Conservation (phyloP, 2,329 filamentous ascomycete genomes). For the Gaeumannomyces tritici region DNA sequence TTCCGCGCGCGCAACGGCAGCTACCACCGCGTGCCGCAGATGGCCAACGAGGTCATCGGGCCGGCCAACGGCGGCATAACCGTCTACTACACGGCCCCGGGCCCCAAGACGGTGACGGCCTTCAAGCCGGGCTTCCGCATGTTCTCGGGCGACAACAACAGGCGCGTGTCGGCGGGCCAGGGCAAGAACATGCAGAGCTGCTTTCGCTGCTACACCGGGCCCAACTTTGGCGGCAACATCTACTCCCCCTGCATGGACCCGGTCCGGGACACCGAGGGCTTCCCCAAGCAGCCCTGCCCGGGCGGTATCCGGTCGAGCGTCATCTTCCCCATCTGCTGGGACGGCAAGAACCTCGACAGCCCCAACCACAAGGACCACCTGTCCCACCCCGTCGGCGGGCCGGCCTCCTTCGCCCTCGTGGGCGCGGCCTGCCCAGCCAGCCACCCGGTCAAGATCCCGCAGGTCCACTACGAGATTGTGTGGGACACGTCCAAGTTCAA, state of each 20-base stretch:
- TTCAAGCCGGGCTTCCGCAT: slow-evolving; percentile 31
- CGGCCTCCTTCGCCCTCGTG: slow-evolving; percentile 24
- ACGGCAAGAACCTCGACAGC: slow-evolving; percentile 32
- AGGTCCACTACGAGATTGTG: slow-evolving; percentile 18
- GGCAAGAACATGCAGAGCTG: slow-evolving; percentile 22
- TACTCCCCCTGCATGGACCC: slow-evolving; percentile 29
- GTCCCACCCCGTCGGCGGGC: slow-evolving; percentile 27
- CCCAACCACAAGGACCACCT: slow-evolving; percentile 31
- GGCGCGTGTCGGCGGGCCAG: slow-evolving; percentile 15
- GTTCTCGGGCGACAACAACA: slow-evolving; percentile 25
- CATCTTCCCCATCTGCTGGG: slow-evolving; percentile 35
- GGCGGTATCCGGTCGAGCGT: slow-evolving; percentile 33
- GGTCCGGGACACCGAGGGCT: slow-evolving; percentile 30
- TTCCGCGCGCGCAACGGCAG: slow-evolving; percentile 16
- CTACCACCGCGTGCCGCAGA: slow-evolving; percentile 24
- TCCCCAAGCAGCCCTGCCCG: slow-evolving; percentile 25
- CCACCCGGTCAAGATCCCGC: slow-evolving; percentile 9
- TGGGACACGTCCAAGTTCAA: slow-evolving; percentile 26
- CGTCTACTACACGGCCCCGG: slow-evolving; percentile 27
- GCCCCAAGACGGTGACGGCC: slow-evolving; percentile 21
- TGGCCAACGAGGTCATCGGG: slow-evolving; percentile 22
- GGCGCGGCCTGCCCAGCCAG: slow-evolving; percentile 18
- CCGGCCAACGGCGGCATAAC: slow-evolving; percentile 22
- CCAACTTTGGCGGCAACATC: slow-evolving; percentile 27
- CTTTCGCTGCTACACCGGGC: slow-evolving; percentile 28